phyloP scores from a whole-genome alignment of 768 basidiomycete genomes.

The Tylopilus balloui region DNA sequence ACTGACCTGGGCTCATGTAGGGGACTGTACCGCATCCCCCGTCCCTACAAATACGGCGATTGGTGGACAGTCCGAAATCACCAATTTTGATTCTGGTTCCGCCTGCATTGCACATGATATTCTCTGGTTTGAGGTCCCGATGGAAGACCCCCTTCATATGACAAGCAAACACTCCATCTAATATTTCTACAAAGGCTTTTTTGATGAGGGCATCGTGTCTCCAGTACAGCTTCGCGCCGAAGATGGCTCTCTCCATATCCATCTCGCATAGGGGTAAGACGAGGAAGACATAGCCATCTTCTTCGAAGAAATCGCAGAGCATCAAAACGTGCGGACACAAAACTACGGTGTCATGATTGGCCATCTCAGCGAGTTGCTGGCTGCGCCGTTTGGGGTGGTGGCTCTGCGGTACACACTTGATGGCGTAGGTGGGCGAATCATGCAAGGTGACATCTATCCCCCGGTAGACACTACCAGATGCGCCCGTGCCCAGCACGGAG shows the following conservation, averaged over 20 bases:
- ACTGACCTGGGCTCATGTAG: conserved; percentile 71
- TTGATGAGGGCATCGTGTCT: conserved; percentile 61
- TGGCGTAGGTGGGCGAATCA: conserved; percentile 47
- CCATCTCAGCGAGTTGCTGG: conserved; percentile 68
- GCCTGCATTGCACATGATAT: conserved; percentile 56
- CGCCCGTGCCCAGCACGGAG: conserved; percentile 64
- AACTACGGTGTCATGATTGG: conserved; percentile 44
- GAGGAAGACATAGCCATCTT: conserved; percentile 59
- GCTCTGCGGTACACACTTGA: conserved; percentile 67
- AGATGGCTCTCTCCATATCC: conserved; percentile 57
- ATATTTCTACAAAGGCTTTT: conserved; percentile 63
- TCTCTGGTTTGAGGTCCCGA: conserved; percentile 87
- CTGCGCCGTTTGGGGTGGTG: conserved; percentile 46
- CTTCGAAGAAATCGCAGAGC: conserved; percentile 56
- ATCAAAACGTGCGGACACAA: conserved; percentile 54
- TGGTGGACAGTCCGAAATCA: conserved; percentile 73
- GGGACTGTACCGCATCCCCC: conserved; percentile 56
- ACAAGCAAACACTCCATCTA: conserved; percentile 74
- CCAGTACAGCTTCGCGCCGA: conserved; percentile 49
- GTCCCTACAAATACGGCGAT: conserved; percentile 39
- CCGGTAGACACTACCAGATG: conserved; percentile 74
- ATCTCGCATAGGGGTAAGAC: conserved; percentile 57
- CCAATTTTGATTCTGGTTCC: conserved; percentile 56
- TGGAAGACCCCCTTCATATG: conserved; percentile 71
- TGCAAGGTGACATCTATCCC: conserved; percentile 50